phyloP scores from a whole-genome alignment of 805 yeast species.

The Pichia sporocuriosa region DNA sequence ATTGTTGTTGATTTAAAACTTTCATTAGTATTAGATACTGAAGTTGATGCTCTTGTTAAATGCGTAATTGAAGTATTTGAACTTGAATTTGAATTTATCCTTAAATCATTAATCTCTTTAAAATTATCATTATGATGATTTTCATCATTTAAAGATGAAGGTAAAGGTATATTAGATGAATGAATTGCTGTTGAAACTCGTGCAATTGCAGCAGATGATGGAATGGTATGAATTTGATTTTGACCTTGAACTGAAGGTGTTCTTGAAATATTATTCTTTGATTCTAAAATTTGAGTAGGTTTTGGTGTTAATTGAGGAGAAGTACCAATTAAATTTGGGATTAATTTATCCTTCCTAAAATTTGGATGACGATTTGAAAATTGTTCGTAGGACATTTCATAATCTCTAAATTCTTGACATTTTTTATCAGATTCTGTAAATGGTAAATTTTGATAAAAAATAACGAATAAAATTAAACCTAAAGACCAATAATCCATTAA shows the following conservation, averaged over 20 bases:
- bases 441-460: constrained; percentile 55
- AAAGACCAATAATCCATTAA: constrained; percentile 72
- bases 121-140: neutral
- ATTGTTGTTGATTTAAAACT: too few species aligned
- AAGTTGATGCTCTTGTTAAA: constrained; percentile 1
- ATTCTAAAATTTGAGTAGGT: constrained; percentile 1
- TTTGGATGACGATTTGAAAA: constrained; percentile 27
- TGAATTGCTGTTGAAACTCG: constrained; percentile 2
- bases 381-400: constrained; percentile 32
- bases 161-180: constrained; percentile 1
- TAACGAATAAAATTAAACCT: constrained; percentile 62
- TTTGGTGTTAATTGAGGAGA: constrained; percentile 2
- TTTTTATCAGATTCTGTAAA: constrained; percentile 45
- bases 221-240: constrained; percentile 1
- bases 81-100: constrained; percentile 1
- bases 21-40: neutral
- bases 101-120: neutral
- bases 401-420: constrained; percentile 52
- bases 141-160: constrained; percentile 1
- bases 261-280: constrained; percentile 5
- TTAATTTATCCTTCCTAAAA: constrained; percentile 42
- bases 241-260: constrained; percentile 6
- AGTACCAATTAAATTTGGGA: constrained; percentile 7
- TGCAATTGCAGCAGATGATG: constrained; percentile 12
- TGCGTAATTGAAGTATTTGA: constrained; percentile 9